Evolutionary conservation across 345 rosid genomes (phyloP).

Genomic region (Aquilaria sinensis): DNA sequence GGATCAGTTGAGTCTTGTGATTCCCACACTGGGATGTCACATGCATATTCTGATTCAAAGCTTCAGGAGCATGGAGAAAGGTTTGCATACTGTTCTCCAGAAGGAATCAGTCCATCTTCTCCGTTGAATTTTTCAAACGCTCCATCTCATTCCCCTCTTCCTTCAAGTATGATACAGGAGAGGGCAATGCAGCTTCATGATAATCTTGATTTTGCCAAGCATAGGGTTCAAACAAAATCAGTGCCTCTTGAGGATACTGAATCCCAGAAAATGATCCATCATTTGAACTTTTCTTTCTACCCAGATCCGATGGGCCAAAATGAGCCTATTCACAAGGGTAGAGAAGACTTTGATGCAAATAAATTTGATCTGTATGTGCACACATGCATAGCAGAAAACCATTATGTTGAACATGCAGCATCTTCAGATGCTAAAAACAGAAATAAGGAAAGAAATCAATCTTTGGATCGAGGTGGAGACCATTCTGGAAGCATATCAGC

Average conservation of each 20-base stretch:
- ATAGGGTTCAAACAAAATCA: slow-evolving; percentile 25
- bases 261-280: slow-evolving; percentile 14
- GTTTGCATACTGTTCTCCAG: slow-evolving; percentile 44
- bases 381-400: slow-evolving; percentile 9
- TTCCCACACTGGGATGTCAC: slow-evolving; percentile 37
- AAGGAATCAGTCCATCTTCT: slow-evolving; percentile 44
- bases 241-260: slow-evolving; percentile 24
- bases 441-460: slow-evolving; percentile 14
- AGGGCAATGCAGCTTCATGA: slow-evolving; percentile 28
- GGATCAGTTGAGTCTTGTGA: slow-evolving; percentile 39
- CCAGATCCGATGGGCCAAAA: slow-evolving; percentile 14
- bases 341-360: slow-evolving; percentile 9
- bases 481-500: slow-evolving; percentile 15
- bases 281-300: slow-evolving; percentile 19
- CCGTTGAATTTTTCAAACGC: slow-evolving; percentile 37
- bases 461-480: slow-evolving; percentile 26
- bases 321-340: slow-evolving; percentile 22
- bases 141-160: slow-evolving; percentile 19
- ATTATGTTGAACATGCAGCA: slow-evolving; percentile 10
- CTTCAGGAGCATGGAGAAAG: slow-evolving; percentile 41
- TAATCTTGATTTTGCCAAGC: slow-evolving; percentile 23
- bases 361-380: slow-evolving; percentile 13
- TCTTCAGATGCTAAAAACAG: slow-evolving; percentile 12
- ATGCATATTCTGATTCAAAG: slow-evolving; percentile 62
- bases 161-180: slow-evolving; percentile 23